These are phyloP conservation scores for Zasmidium cellare DNA, from an alignment of 2,329 filamentous ascomycete species.

Conservation along the genomic window DNA sequence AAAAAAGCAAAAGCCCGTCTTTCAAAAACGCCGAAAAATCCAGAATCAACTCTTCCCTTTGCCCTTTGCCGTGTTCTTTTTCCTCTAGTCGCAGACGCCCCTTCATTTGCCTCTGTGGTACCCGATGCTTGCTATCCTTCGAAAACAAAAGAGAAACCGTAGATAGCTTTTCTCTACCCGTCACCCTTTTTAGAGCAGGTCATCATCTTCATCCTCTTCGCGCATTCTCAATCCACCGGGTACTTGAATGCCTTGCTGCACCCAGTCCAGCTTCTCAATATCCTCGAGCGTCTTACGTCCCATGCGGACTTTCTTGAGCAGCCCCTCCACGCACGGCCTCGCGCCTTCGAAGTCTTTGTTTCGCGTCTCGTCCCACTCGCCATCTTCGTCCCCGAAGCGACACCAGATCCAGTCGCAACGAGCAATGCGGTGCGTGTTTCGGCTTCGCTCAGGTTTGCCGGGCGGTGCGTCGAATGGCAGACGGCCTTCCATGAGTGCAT, in stretches of 20 bases:
- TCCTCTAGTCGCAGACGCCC: background rate
- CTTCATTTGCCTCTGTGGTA: background rate
- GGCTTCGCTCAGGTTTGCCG: constrained; percentile 69
- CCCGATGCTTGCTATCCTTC: background rate
- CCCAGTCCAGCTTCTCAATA: constrained; percentile 73
- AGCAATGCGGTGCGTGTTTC: constrained; percentile 88
- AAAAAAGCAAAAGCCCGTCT: no score
- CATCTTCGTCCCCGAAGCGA: constrained; percentile 77
- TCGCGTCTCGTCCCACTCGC: constrained; percentile 76
- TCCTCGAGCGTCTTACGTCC: constrained; percentile 72
- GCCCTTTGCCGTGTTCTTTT: background rate
- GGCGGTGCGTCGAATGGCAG: constrained; percentile 90
- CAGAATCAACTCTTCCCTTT: background rate
- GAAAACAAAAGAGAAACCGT: background rate
- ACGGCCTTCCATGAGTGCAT: constrained; percentile 88
- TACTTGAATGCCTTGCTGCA: constrained; percentile 70
- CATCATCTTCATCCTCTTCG: constrained; percentile 48
- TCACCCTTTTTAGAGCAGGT: background rate
- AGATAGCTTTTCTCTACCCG: no score
- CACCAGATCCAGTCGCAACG: constrained; percentile 95
- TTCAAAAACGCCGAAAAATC: background rate
- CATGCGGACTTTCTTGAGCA: constrained; percentile 79
- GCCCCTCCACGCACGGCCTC: constrained; percentile 76
- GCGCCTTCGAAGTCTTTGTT: constrained; percentile 70
- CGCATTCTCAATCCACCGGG: constrained; percentile 57